Base-by-base conservation (phyloP, 805 yeast genomes). In the Ogataea paraovalis region DNA sequence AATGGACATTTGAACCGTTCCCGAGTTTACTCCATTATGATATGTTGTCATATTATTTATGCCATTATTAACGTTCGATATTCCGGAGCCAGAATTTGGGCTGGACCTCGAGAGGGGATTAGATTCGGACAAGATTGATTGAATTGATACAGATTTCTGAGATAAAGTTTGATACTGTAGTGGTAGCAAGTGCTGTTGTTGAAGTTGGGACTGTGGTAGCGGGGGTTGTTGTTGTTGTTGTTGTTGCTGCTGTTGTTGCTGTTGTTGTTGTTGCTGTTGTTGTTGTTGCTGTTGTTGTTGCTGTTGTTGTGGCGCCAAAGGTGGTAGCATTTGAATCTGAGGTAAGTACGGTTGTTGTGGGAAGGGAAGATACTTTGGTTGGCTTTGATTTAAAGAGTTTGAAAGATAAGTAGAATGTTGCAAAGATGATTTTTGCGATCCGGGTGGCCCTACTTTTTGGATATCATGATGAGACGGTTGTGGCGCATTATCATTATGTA, bases 81-180 rank as follows among this genome's bases (percentile, higher is more conserved):
- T 25, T 30, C 25, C 20, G 6, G 41, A 12, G 16, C 34, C 12
- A 4, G 34, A 30, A 30, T 37, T 19, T 30, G 45, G 23, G 22
- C 14, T 36, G 9, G 18, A 7, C 8, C 45, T 23, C 6, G 40
- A 18, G 9, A 19, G 12, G 2, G 40, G 27, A 19, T 12, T 20
- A 10, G 34, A 16, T 14, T 42, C 40, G 13, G 47, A 23, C 28
- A 52, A 44, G 43, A 46, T 51, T n/a, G 52, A 47, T 36, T 46
- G 54, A 28, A 55, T 43, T 3, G 56, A 48, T 12, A 46, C 47
- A 12, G 49, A 38, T 28, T 49, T 49, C 23, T 46, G 50, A 3
- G 45, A 19, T 2, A 19, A 6, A 3, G 40, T 32, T 14, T 34
- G 40, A 18, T 34, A 18, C 32, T 39, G 46, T 14, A 13, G 41